A percentile compares a stretch with the other conserved stretches of the same genome.
Evolutionary conservation across 2,329 filamentous ascomycete genomes (phyloP).

Genomic region (Penicillium fuscoglaucum): DNA sequence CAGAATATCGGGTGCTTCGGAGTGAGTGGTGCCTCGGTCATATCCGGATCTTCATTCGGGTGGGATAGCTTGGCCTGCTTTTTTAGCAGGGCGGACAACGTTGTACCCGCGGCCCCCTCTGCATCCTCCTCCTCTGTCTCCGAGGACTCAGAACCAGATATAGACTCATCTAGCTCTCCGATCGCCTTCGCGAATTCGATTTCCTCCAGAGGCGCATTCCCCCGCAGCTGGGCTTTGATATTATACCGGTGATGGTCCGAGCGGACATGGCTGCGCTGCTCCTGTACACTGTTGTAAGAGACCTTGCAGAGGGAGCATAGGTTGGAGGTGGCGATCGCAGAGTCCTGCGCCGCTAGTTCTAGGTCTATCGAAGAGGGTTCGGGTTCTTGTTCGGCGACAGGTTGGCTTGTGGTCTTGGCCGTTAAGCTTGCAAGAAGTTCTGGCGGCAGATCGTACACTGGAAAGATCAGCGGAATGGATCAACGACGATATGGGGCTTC

Average conservation of each 20-base stretch:
- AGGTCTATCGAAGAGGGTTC: conserved; percentile 25
- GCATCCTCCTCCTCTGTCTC: conserved; percentile 67
- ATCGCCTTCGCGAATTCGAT: conserved; percentile 82
- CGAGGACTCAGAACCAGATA: conserved; percentile 71
- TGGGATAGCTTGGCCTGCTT: conserved; percentile 73
- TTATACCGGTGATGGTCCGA: conserved; percentile 95
- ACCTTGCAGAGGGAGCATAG: conserved; percentile 79
- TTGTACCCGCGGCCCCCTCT: conserved; percentile 47
- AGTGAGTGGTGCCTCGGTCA: conserved; percentile 49
- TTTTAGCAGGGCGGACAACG: conserved; percentile 74
- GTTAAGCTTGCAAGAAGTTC: conserved; percentile 70
- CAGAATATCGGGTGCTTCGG: conserved; percentile 78
- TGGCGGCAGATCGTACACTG: conserved; percentile 79
- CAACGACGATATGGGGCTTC: not conserved
- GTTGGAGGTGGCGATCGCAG: conserved; percentile 57
- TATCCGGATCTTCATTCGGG: conserved; percentile 48
- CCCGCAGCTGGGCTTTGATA: conserved; percentile 83
- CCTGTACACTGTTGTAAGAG: conserved; percentile 68
- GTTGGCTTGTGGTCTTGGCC: conserved; percentile 52
- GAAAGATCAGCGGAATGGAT: conserved; percentile 20
- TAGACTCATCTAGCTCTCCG: conserved; percentile 86
- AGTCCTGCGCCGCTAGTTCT: conserved; percentile 41
- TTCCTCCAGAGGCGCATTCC: conserved; percentile 70
- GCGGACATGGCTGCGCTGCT: conserved; percentile 82
- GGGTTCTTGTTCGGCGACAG: conserved; percentile 27